Percentiles rank a stretch among this genome's conserved stretches.
Conservation (phyloP, 345 rosid genomes). For the Aquilaria sinensis region DNA sequence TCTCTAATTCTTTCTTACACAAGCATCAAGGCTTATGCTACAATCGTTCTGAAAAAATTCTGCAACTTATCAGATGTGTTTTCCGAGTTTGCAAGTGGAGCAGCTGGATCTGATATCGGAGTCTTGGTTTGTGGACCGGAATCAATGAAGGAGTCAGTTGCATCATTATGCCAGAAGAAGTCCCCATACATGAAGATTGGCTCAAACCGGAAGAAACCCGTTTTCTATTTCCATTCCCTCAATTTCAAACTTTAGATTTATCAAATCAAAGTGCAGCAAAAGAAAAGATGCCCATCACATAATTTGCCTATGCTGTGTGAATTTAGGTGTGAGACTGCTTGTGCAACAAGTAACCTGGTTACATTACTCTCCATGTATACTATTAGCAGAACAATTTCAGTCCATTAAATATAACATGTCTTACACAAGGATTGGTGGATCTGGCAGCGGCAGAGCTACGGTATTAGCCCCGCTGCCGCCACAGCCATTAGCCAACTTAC, state of each 20-base stretch:
- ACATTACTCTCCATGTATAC: not conserved
- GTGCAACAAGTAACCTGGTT: not conserved
- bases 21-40: not conserved
- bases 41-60: not conserved
- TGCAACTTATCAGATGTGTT: constrained; percentile 41
- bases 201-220: constrained; percentile 22
- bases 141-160: constrained; percentile 62
- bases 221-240: constrained; percentile 50
- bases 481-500: constrained; percentile 19
- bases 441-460: constrained; percentile 5
- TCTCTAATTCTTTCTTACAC: not conserved
- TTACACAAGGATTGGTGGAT: not conserved
- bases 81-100: constrained; percentile 34
- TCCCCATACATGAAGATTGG: constrained; percentile 18
- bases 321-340: not conserved
- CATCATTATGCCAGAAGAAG: constrained; percentile 34
- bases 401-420: no score
- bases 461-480: not conserved
- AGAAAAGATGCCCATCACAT: not conserved
- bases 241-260: constrained; percentile 43
- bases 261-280: not conserved
- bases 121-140: constrained; percentile 87
- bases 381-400: not conserved
- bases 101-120: constrained; percentile 43
- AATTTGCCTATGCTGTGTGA: not conserved